Evolutionary conservation across 2,329 filamentous ascomycete species (phyloP).

Genomic region (Fusarium tjaetaba): DNA sequence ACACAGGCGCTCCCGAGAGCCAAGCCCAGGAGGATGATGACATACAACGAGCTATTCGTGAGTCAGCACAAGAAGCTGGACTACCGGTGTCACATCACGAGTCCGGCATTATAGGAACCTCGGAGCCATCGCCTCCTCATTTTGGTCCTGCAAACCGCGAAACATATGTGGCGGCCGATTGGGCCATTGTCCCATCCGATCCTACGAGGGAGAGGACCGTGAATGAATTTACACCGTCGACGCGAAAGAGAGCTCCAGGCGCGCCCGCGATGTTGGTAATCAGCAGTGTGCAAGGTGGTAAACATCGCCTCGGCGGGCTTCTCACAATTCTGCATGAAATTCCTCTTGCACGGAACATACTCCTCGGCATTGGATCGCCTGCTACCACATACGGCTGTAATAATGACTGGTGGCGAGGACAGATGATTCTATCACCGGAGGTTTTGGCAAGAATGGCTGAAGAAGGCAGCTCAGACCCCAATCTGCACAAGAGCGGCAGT

Average conservation of each 20-base stretch:
- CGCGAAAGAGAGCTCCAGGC: conserved; percentile 53
- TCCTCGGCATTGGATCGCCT: conserved; percentile 57
- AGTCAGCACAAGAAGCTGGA: conserved; percentile 64
- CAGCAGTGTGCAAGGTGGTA: conserved; percentile 45
- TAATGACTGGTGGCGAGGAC: conserved; percentile 70
- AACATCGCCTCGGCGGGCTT: conserved; percentile 61
- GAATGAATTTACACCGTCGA: conserved; percentile 49
- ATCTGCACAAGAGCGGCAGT: conserved; percentile 38
- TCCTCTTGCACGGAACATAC: conserved; percentile 64
- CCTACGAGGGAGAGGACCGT: conserved; percentile 38
- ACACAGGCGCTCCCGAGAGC: conserved; percentile 51
- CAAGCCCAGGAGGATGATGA: conserved; percentile 64
- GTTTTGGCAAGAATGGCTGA: conserved; percentile 48
- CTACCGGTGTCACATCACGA: conserved; percentile 58
- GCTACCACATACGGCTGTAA: conserved; percentile 63
- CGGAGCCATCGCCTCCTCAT: conserved; percentile 53
- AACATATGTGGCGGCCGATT: conserved; percentile 65
- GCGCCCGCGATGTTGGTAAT: conserved; percentile 63
- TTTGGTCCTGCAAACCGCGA: conserved; percentile 69
- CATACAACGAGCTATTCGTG: conserved; percentile 64
- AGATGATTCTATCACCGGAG: conserved; percentile 57
- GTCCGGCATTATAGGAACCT: conserved; percentile 57
- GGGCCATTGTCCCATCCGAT: conserved; percentile 65
- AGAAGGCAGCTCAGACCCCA: conserved; percentile 46
- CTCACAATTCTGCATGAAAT: conserved; percentile 70